A percentile compares a stretch with the other conserved stretches of the same genome.
Evolutionary conservation across 164 flowering plant genomes (phyloP).

Genomic region (Platanus orientalis): DNA sequence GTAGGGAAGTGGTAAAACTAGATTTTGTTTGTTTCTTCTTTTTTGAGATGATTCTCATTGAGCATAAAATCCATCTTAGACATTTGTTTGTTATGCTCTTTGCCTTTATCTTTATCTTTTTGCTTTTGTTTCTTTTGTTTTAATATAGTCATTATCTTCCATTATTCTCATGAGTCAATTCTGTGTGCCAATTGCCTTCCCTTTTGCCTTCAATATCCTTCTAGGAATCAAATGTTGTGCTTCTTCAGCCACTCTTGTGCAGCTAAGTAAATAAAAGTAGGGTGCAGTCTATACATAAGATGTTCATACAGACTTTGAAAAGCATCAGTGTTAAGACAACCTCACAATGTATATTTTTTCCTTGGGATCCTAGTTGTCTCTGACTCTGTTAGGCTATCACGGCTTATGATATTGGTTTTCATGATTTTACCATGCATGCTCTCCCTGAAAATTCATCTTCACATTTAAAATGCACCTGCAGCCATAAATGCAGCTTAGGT

Average conservation of each 20-base stretch:
- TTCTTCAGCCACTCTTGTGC: slow-evolving; percentile 22
- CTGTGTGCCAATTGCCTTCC: slow-evolving; percentile 5
- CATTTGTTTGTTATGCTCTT: not conserved
- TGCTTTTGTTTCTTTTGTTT: slow-evolving; percentile 4
- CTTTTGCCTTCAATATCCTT: slow-evolving; percentile 15
- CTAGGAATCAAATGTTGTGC: slow-evolving; percentile 33
- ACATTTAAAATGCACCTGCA: not conserved
- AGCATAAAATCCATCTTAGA: not conserved
- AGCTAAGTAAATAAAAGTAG: slow-evolving; percentile 15
- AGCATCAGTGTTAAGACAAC: slow-evolving; percentile 14
- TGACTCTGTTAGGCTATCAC: not conserved
- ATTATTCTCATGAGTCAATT: slow-evolving; percentile 10
- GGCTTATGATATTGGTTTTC: not conserved
- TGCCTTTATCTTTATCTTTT: slow-evolving; percentile 3
- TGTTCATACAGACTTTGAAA: slow-evolving; percentile 16
- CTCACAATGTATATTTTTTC: not conserved
- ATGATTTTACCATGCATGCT: not conserved
- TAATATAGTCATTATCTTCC: slow-evolving; percentile 6
- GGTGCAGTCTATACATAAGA: slow-evolving; percentile 23
- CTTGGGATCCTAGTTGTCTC: not conserved
- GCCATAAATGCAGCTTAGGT: not conserved
- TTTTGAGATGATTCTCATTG: no score
- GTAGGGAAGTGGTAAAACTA: not conserved
- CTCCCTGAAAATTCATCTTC: slow-evolving; percentile 1
- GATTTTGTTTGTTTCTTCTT: not conserved